A percentile compares a stretch with the other conserved stretches of the same genome.
Conservation (phyloP, 78 protist species). For the Parvularia atlantis region DNA sequence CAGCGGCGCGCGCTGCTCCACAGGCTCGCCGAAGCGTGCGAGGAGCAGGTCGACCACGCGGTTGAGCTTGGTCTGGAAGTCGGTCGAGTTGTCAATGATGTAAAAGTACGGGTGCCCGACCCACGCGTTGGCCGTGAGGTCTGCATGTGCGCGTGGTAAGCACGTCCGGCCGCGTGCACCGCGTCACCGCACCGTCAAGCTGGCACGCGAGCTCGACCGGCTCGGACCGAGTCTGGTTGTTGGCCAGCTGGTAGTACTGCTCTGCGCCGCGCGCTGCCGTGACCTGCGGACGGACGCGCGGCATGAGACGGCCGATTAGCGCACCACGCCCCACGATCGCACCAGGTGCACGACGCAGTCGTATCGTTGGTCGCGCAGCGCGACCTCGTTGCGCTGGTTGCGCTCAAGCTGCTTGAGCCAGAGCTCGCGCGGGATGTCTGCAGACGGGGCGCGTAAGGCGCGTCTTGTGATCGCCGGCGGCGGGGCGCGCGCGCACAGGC, state of each 20-base stretch:
- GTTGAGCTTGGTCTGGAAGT: neutral
- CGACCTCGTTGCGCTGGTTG: neutral
- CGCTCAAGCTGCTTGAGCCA: neutral
- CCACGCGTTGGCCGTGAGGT: constrained; percentile 10
- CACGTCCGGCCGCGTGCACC: too few species aligned
- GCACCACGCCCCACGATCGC: neutral
- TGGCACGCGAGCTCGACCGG: neutral
- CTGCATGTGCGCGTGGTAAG: too few species aligned
- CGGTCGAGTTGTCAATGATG: constrained; percentile 1
- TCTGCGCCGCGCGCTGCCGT: constrained; percentile 30
- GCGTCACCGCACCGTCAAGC: neutral
- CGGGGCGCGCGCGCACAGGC: neutral
- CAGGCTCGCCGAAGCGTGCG: neutral
- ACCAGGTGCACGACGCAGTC: constrained; percentile 11
- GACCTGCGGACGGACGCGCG: neutral
- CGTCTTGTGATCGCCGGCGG: too few species aligned
- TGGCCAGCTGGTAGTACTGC: neutral
- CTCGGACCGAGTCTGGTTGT: constrained; percentile 6
- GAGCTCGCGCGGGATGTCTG: neutral
- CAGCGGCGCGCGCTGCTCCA: neutral
- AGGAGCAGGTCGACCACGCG: constrained; percentile 2
- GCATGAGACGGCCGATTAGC: too few species aligned
- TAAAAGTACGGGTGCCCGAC: constrained; percentile 13
- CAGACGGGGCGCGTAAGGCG: neutral
- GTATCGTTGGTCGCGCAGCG: constrained; percentile 10